Percentiles rank a stretch among this genome's conserved stretches.
Evolutionary conservation across 345 rosid species (phyloP).

Genomic region (Leavenworthia alabamica): DNA sequence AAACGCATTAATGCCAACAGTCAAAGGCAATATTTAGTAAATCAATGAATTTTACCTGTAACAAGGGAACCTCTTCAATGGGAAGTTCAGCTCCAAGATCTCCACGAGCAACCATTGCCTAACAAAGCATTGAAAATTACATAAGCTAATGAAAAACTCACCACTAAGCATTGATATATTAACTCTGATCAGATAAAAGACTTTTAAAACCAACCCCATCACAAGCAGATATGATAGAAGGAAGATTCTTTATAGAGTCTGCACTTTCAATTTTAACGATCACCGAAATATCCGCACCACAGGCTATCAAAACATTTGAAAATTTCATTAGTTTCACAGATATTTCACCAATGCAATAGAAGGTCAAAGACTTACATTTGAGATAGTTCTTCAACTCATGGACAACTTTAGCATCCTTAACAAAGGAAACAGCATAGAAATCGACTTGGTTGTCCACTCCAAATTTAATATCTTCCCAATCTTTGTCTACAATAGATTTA

Average conservation of each 20-base stretch:
- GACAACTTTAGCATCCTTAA: constrained; percentile 92
- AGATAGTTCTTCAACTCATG: constrained; percentile 83
- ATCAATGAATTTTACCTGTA: constrained; percentile 84
- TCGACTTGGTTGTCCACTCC: constrained; percentile 96
- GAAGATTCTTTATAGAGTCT: constrained; percentile 88
- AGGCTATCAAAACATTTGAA: constrained; percentile 43
- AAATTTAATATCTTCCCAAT: constrained; percentile 98
- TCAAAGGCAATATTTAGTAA: too few species aligned
- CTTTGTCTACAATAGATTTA: constrained; percentile 59
- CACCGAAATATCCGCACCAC: constrained; percentile 78
- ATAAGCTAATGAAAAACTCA: neutral
- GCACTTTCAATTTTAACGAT: constrained; percentile 91
- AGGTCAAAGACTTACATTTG: constrained; percentile 37
- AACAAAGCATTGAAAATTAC: neutral
- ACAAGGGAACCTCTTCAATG: constrained; percentile 85
- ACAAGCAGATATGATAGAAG: constrained; percentile 78
- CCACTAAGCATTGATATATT: neutral
- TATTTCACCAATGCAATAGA: neutral
- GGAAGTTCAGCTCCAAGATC: constrained; percentile 99
- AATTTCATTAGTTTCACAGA: constrained; percentile 8
- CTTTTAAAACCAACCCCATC: constrained; percentile 71
- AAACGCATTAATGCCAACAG: too few species aligned
- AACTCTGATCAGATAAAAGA: constrained; percentile 1
- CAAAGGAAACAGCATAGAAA: constrained; percentile 94
- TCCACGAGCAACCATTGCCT: constrained; percentile 99